Percentiles rank a stretch among this genome's conserved stretches.
These are phyloP conservation scores for Ploettnerulaceae sp. DNA, from an alignment of 2,329 filamentous ascomycete species.

Conservation along the genomic window DNA sequence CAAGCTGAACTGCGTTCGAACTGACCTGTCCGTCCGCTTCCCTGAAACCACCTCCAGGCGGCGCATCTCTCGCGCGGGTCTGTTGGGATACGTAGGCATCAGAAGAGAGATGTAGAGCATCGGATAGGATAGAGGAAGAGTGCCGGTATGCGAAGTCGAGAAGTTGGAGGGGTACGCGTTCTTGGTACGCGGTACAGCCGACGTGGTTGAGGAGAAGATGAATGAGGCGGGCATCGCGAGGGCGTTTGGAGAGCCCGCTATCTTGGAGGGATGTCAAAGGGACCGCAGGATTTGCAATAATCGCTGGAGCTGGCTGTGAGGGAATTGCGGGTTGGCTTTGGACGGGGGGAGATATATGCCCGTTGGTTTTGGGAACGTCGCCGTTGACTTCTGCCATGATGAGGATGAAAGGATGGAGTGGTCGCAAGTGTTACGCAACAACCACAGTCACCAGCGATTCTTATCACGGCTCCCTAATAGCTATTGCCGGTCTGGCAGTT, in stretches of 20 bases:
- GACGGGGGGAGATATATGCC: slow-evolving; percentile 37
- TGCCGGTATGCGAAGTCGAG: slow-evolving; percentile 86
- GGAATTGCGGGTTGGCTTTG: slow-evolving; percentile 14
- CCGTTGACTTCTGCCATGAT: slow-evolving; percentile 33
- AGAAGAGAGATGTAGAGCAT: slow-evolving; percentile 63
- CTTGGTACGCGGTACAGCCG: slow-evolving; percentile 74
- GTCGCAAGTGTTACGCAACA: too few species aligned
- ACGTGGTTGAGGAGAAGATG: slow-evolving; percentile 75
- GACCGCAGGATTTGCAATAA: slow-evolving; percentile 26
- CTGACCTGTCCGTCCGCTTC: slow-evolving; percentile 44
- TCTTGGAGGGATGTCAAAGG: slow-evolving; percentile 34
- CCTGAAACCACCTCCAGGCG: slow-evolving; percentile 29
- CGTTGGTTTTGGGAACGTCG: slow-evolving; percentile 48
- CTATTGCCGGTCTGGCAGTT: too few species aligned
- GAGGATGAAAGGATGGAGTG: background rate
- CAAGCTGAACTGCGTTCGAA: slow-evolving; percentile 65
- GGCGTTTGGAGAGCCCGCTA: slow-evolving; percentile 44
- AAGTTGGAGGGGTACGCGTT: slow-evolving; percentile 75
- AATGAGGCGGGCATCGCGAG: slow-evolving; percentile 73
- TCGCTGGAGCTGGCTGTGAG: slow-evolving; percentile 12
- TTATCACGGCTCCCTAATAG: too few species aligned
- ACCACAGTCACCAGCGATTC: too few species aligned
- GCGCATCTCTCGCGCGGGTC: slow-evolving; percentile 32
- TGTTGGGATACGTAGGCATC: slow-evolving; percentile 57
- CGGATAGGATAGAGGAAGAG: slow-evolving; percentile 65